Evolutionary conservation across 228 moss, liverwort and hornwort genomes (phyloP), one percentile per base, ranked within the genome.

Genomic region (Sphagnum fallax): DNA sequence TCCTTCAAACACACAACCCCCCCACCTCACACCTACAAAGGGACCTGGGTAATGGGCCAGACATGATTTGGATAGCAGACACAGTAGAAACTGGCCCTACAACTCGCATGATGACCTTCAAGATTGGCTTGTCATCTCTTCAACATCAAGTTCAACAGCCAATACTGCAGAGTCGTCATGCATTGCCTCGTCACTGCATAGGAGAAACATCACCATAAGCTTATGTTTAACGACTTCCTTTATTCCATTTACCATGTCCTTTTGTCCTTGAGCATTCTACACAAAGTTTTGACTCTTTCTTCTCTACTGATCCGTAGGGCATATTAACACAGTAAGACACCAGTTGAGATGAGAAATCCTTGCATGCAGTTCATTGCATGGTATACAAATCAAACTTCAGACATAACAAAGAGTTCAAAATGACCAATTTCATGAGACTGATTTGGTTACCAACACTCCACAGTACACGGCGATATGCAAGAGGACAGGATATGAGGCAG

Each of bases 141-240:
- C 85, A 50, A 85, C 72, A 66, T 85, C 85, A 47, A 85, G 78
- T 72, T 85, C 85, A 75, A 85, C 76, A 52, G 85, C 85, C 79
- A 85, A 68, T 6, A 85, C 85, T 48, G 82, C 79, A 52, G 85
- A 85, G 67, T 85, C 85, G 72, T 85, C 85, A 62, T 82, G 82
- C 85, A 85, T 85, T 61, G 85, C 85, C 72, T 79, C 82, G n/a
- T 82, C 85, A 77, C 85, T 85, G 76, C 67, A 71, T 13, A 9
- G 68, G 74, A 67, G 55, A 75, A 18, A 61, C 55, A 48, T 7
- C 8, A 64, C 7, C 16, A 64, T 64, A 8, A 55, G 55, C 55
- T 55, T 55, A 50, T 58, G 13, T 7, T 13, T 0, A 13, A 13
- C 4, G 55, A 6, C 18, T 8, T 15, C 15, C 13, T 6, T 11